Base-by-base conservation (phyloP, 805 yeast species). In the Saccharomycopsis guyanensis region DNA sequence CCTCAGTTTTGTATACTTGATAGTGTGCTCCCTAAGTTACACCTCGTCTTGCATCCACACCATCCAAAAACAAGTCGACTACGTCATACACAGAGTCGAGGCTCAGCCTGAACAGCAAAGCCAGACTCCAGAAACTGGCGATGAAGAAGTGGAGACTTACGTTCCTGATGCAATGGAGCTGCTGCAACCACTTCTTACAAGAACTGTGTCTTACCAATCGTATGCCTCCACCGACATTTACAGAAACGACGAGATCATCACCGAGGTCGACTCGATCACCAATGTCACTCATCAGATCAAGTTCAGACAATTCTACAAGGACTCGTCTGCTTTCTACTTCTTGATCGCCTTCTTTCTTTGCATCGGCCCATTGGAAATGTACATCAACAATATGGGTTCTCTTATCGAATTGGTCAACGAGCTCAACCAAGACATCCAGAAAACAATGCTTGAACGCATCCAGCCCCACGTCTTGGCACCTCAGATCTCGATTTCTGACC, bases 321-420 rank as follows among this genome's bases (percentile, higher is more conserved):
- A 82, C 55, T 68, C 69, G 19, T 70, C 82, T 1, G 75, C 86
- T 39, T 80, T 86, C 69, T 49, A 82, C 1, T 63, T 86, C n/a
- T 68, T 84, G 22, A 49, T 72, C 2, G 73, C 87, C 8, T 70
- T 88, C 44, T 68, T 88, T 23, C 63, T 86, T 39, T 72, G 80
- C 29, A 64, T 86, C 23, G 97, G 97, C 0, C 91, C 96, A 0
- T 66, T 86, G 47, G 97, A 89, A 57, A 78, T 86, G 71, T 87
- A 76, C 61, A 77, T 86, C 52, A 84, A 87, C 46, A 86, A 88
- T 58, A 72, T 89, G 72, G 93, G 91, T 1, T 80, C 88, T 5
- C 66, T 89, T 10, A 65, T 82, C n/a, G 62, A 65, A 35, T 62
- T 74, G 32, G 60, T 69, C 3, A 62, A 65, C 20, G 52, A 45